Evolutionary conservation across 2,329 filamentous ascomycete genomes (phyloP).

Genomic region (Cordyceps militaris): DNA sequence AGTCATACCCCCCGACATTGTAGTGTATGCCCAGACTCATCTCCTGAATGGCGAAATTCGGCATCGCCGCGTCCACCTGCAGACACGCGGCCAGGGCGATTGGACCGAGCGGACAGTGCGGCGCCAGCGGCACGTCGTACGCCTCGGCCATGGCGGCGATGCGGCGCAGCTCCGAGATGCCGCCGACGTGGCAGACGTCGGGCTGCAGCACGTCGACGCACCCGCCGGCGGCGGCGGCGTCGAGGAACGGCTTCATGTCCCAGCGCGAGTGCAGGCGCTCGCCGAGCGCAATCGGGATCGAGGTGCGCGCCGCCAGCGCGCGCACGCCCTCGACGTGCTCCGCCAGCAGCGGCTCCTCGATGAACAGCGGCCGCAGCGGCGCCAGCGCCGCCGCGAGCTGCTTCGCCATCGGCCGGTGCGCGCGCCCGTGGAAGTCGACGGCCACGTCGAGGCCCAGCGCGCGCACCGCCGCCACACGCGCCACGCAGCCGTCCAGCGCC

Average conservation of each 20-base stretch:
- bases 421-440: conserved; percentile 70
- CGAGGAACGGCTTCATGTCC: conserved; percentile 67
- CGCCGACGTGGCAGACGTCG: conserved; percentile 64
- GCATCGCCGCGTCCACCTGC: conserved; percentile 54
- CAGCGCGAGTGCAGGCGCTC: conserved; percentile 66
- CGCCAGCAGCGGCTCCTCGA: conserved; percentile 65
- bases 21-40: conserved; percentile 79
- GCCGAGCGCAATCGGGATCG: conserved; percentile 62
- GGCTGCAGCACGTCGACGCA: conserved; percentile 68
- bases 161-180: conserved; percentile 62
- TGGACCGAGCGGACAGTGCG: conserved; percentile 66
- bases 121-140: conserved; percentile 66
- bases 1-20: conserved; percentile 58
- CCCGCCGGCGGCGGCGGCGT: no score
- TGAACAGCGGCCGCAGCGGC: conserved; percentile 64
- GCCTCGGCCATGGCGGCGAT: conserved; percentile 67
- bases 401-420: conserved; percentile 76
- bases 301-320: conserved; percentile 37
- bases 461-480: conserved; percentile 63
- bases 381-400: conserved; percentile 62
- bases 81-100: conserved; percentile 66
- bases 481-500: conserved; percentile 54
- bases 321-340: conserved; percentile 61
- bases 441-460: conserved; percentile 63
- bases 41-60: conserved; percentile 68